Evolutionary conservation across 2,329 filamentous ascomycete genomes (phyloP).

Genomic region (Hymenoscyphus scutula): DNA sequence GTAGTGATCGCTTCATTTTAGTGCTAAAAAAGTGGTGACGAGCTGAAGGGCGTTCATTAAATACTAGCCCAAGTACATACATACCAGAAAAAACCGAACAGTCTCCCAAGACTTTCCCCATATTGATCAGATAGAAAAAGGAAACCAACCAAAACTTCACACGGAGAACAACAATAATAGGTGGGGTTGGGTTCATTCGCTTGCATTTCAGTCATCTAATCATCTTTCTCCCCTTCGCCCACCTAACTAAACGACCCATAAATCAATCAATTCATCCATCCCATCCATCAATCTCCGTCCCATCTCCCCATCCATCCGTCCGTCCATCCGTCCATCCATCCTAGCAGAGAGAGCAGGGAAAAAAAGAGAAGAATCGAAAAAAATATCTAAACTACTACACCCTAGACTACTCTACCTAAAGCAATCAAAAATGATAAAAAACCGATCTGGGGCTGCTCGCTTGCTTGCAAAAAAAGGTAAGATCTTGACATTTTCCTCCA

Average conservation of each 20-base stretch:
- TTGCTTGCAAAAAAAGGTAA: neutral
- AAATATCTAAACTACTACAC: conserved; percentile 4
- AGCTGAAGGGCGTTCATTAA: too few relatives aligned
- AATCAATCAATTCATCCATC: neutral
- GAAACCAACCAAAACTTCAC: neutral
- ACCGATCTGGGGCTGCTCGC: neutral
- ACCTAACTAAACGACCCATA: neutral
- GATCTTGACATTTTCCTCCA: neutral
- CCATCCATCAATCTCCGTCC: too few relatives aligned
- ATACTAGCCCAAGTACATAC: too few relatives aligned
- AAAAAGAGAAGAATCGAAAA: neutral
- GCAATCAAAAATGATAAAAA: too few relatives aligned
- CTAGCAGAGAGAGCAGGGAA: neutral
- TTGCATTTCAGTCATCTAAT: neutral
- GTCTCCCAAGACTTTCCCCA: too few relatives aligned
- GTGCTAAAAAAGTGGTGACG: too few relatives aligned
- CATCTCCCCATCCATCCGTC: too few relatives aligned
- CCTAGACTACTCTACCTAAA: neutral
- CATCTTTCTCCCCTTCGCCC: neutral
- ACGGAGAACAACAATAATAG: neutral
- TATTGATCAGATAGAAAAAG: too few relatives aligned
- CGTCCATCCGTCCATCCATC: too few relatives aligned
- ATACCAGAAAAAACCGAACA: too few relatives aligned
- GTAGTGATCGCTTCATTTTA: too few relatives aligned
- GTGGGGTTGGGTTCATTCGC: neutral